A percentile compares a stretch with the other conserved stretches of the same genome.
These are phyloP conservation scores for Fusarium hainanense DNA, from an alignment of 2,329 filamentous ascomycete species.

Conservation along the genomic window DNA sequence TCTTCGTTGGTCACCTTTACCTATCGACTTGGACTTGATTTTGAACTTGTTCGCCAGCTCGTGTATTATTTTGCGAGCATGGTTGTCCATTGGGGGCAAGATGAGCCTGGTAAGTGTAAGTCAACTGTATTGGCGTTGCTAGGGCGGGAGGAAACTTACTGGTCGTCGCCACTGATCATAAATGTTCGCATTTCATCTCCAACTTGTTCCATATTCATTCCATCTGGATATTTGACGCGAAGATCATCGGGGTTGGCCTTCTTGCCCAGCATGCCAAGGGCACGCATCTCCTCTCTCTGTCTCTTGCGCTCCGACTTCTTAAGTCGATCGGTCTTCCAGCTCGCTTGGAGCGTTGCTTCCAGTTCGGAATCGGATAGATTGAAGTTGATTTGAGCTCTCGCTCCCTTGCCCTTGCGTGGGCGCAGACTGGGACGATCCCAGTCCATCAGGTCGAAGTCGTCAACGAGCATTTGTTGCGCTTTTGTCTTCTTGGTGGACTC, in stretches of 20 bases:
- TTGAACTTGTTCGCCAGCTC: slow-evolving; percentile 79
- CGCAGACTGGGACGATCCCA: slow-evolving; percentile 76
- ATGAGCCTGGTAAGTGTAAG: slow-evolving; percentile 64
- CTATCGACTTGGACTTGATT: slow-evolving; percentile 86
- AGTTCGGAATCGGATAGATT: slow-evolving; percentile 75
- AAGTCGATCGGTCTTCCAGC: slow-evolving; percentile 74
- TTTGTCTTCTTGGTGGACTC: slow-evolving; percentile 49
- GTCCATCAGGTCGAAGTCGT: slow-evolving; percentile 87
- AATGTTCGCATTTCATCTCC: slow-evolving; percentile 79
- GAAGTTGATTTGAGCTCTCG: slow-evolving; percentile 62
- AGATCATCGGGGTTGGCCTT: slow-evolving; percentile 67
- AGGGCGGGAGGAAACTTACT: slow-evolving; percentile 58
- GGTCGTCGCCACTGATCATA: slow-evolving; percentile 70
- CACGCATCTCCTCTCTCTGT: slow-evolving; percentile 75
- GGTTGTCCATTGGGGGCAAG: slow-evolving; percentile 86
- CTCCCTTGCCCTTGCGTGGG: slow-evolving; percentile 70
- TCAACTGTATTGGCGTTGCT: not conserved
- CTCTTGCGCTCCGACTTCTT: slow-evolving; percentile 78
- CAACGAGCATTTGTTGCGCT: slow-evolving; percentile 56
- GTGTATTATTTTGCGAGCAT: slow-evolving; percentile 81
- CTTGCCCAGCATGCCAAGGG: slow-evolving; percentile 73
- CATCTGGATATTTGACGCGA: slow-evolving; percentile 76
- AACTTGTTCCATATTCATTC: slow-evolving; percentile 77
- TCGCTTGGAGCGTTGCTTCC: slow-evolving; percentile 66
- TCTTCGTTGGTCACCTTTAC: slow-evolving; percentile 77